Evolutionary conservation across 768 basidiomycete genomes (phyloP).

Genomic region (Xerocomus brunneocitrinus): DNA sequence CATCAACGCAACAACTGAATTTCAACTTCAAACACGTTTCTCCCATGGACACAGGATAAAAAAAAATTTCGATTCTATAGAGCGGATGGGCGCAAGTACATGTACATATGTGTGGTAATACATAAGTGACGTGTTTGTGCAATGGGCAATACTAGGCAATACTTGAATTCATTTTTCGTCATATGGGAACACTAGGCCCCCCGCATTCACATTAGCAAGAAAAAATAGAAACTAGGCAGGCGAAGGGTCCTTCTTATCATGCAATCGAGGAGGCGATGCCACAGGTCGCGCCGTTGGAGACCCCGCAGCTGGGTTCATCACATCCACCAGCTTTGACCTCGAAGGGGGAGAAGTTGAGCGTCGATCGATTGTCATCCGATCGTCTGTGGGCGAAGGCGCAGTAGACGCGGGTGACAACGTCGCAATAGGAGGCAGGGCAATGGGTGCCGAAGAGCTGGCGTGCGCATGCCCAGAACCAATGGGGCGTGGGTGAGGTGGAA

Average conservation of each 20-base stretch:
- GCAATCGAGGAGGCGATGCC: conserved; percentile 48
- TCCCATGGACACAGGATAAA: neutral
- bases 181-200: conserved; percentile 2
- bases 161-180: conserved; percentile 10
- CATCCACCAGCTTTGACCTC: conserved; percentile 50
- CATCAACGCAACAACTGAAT: neutral
- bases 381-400: conserved; percentile 48
- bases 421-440: conserved; percentile 66
- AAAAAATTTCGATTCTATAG: conserved; percentile 12
- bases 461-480: conserved; percentile 52
- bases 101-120: conserved; percentile 29
- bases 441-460: conserved; percentile 32
- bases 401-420: conserved; percentile 61
- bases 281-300: conserved; percentile 50
- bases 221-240: conserved; percentile 15
- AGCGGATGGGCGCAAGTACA: conserved; percentile 14
- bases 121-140: conserved; percentile 22
- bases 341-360: conserved; percentile 48
- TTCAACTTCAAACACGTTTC: neutral
- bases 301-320: conserved; percentile 45
- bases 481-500: conserved; percentile 74
- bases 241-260: conserved; percentile 31
- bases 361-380: conserved; percentile 33
- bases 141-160: conserved; percentile 14
- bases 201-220: conserved; percentile 12